Conservation (phyloP, 768 basidiomycete species). For the Macrolepiota dolichaula region DNA sequence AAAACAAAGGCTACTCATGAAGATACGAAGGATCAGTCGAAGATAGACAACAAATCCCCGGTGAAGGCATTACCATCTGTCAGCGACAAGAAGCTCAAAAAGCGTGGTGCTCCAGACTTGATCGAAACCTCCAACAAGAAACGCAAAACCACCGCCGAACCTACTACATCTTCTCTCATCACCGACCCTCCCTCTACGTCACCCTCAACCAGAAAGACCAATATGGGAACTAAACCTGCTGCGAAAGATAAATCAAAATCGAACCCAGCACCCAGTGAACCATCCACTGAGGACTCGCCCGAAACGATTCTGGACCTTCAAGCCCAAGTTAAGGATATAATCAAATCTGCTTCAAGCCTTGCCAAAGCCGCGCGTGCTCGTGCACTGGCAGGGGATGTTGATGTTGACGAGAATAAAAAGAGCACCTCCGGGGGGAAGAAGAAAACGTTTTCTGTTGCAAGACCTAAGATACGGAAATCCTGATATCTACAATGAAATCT, state of each 20-base stretch:
- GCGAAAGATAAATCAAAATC: no score
- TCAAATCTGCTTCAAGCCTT: slow-evolving; percentile 31
- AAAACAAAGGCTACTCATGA: neutral
- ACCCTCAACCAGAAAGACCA: neutral
- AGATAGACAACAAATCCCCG: neutral
- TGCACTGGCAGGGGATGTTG: slow-evolving; percentile 17
- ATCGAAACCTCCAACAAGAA: neutral
- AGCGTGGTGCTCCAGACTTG: neutral
- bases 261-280: neutral
- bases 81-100: slow-evolving; percentile 3
- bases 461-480: no score
- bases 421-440: slow-evolving; percentile 12
- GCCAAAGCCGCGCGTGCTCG: slow-evolving; percentile 34
- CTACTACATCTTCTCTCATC: neutral
- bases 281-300: neutral
- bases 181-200: neutral
- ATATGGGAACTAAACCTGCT: neutral
- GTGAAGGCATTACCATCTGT: neutral
- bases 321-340: slow-evolving; percentile 29
- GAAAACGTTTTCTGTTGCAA: slow-evolving; percentile 13
- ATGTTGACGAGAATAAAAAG: neutral
- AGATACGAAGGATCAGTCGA: neutral
- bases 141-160: neutral
- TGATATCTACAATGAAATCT: no score
- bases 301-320: slow-evolving; percentile 7